Base-by-base conservation (phyloP, 257 asterid species). In the Nemophila menziesii region DNA sequence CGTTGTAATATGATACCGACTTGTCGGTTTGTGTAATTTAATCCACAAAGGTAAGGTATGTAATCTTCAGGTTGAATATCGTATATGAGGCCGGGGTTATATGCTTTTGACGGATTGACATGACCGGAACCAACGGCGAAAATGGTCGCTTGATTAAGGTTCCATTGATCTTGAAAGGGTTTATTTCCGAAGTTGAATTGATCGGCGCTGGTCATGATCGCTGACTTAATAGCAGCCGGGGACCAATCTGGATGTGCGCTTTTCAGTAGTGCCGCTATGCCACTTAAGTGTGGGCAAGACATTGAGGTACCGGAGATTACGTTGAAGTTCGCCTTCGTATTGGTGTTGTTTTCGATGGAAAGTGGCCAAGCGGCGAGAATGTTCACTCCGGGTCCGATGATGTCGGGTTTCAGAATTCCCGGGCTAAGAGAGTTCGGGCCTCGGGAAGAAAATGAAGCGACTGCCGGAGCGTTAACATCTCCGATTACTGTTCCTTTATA, bases 271-370 rank as follows among this genome's bases (percentile, higher is more conserved):
- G 67, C 62, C 10, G 62, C 61, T 20, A 61, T 40, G 13, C 62
- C 67, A 33, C 61, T 56, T 5, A 61, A 61, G 34, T 61, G 67
- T 10, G 67, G 67, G 37, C 67, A 61, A 8, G 67, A 7, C 67
- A 61, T 61, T 12, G 67, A 61, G 2, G 67, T 61, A 7, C 67
- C 67, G 0, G 61, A 61, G 8, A 46, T 33, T 1, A 60, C 11
- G 26, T 60, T 47, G 10, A 60, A 60, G 3, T 52, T 39, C 24
- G 57, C 27, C 20, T 46, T 54, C 5, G 51, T 41, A 17, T 47
- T 39, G 16, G 34, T 22, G 11, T 42, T 22, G 1, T 42, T 43
- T 6, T 42, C 64, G 0, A 49, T 19, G 4, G 57, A 26, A 13
- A 11, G 3, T 0, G 45, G 26, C 44, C 62, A 55, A 11, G 62